Percentiles rank a stretch among this genome's conserved stretches.
Evolutionary conservation across 2,329 filamentous ascomycete species (phyloP).

Genomic region (Magnaporthiopsis poae): DNA sequence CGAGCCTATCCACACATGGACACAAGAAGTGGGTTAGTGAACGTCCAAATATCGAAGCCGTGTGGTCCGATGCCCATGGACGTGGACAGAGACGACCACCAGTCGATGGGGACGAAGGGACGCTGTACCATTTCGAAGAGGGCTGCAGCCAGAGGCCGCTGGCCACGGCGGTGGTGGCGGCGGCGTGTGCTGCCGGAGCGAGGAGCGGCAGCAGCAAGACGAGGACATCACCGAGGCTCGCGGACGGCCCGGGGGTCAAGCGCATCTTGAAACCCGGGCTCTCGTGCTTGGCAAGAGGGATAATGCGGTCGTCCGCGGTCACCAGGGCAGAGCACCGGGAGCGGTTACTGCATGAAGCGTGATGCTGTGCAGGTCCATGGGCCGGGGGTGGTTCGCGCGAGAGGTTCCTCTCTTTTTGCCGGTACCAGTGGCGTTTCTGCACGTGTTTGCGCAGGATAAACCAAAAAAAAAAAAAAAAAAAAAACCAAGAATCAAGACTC

Average conservation of each 20-base stretch:
- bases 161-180: background rate
- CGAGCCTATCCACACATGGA: constrained; percentile 37
- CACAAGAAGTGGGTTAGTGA: background rate
- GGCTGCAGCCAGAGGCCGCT: constrained; percentile 8
- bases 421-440: background rate
- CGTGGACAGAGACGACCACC: background rate
- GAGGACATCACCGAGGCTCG: constrained; percentile 18
- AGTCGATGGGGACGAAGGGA: too few relatives aligned
- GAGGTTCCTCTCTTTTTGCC: background rate
- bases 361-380: constrained; percentile 1
- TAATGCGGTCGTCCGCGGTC: background rate
- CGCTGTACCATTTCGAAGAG: constrained; percentile 8
- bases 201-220: constrained; percentile 14
- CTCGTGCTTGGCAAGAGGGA: background rate
- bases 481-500: background rate
- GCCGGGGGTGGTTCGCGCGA: background rate
- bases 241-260: constrained; percentile 17
- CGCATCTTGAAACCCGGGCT: constrained; percentile 16
- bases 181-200: constrained; percentile 1
- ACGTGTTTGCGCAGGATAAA: background rate
- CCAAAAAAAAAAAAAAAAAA: background rate
- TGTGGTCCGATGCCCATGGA: too few relatives aligned
- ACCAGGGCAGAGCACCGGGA: background rate
- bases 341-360: constrained; percentile 2
- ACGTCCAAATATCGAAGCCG: background rate